phyloP scores from a whole-genome alignment of 345 rosid species.

The Syzygium grande region DNA sequence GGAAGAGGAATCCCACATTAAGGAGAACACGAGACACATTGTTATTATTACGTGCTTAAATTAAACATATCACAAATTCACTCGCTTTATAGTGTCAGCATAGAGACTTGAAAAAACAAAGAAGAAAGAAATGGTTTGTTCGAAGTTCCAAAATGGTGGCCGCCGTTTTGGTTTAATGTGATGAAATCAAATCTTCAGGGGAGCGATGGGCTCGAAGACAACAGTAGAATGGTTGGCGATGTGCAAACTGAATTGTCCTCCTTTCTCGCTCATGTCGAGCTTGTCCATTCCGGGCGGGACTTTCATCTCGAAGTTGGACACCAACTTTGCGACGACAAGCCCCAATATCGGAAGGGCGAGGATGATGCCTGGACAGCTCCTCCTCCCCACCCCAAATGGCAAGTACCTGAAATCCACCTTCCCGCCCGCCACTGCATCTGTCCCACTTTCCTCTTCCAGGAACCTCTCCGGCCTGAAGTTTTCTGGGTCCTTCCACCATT shows the following conservation, averaged over 20 bases:
- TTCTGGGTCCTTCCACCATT: constrained; percentile 41
- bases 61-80: neutral
- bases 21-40: neutral
- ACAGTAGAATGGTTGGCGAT: constrained; percentile 52
- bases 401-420: constrained; percentile 49
- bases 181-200: neutral
- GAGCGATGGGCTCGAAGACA: constrained; percentile 25
- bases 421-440: constrained; percentile 39
- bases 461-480: constrained; percentile 55
- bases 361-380: constrained; percentile 58
- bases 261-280: constrained; percentile 49
- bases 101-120: neutral
- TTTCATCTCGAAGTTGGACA: constrained; percentile 36
- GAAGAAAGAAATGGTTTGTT: neutral
- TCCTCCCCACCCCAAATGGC: constrained; percentile 53
- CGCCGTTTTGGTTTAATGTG: neutral
- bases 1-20: neutral
- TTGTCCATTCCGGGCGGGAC: constrained; percentile 22
- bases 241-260: constrained; percentile 66
- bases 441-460: constrained; percentile 31
- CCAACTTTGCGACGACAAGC: constrained; percentile 36
- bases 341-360: constrained; percentile 57
- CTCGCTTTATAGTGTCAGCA: neutral
- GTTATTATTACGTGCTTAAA: neutral
- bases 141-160: neutral